Base-by-base conservation (phyloP, 805 yeast genomes). In the Jamesozyma jinghongensis region DNA sequence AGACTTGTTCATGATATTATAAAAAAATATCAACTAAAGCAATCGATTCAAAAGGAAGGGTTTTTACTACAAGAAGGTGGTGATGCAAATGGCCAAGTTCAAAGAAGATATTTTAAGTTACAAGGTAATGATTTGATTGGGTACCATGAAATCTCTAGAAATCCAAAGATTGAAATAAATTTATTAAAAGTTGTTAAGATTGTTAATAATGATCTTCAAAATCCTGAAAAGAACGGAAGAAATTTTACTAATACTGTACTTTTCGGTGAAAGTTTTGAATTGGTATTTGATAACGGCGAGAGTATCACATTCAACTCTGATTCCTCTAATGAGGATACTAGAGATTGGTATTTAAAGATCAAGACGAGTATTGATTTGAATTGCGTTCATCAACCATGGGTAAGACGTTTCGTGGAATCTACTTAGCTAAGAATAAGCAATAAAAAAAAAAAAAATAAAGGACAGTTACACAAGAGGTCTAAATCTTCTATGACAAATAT, bases 11-110 rank as follows among this genome's bases (percentile, higher is more conserved):
- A 60, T 11, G 65, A 61, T 11, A 67, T 73, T 47, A 57, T 71
- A 8, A 43, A 58, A 5, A 66, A 72, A 49, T 57, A 63, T 18
- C 52, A 53, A 14, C 3, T 11, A 17, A 71, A 68, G 40, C 53
- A 65, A 47, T 36, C 48, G 5, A 50, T 67, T 16, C 41, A 38
- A 2, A 65, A 66, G 52, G 81, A 82, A 55, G 97, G 97, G 0
- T 79, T 67, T 53, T 65, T 90, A 64, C 76, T 77, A 51, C 97
- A 88, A 63, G 85, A 81, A 54, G 97, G 97, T 16, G 97, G 97
- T 8, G 97, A 88, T 63, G 74, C 92, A 50, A 74, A 70, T 13
- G 66, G 70, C 22, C 37, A 53, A 26, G 76, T 88, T 78, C 75
- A 83, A 50, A 74, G 82, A 48, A 70, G 97, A 42, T 85, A 62